phyloP scores from a whole-genome alignment of 75 land plant genomes.

The Selaginella tamariscina region DNA sequence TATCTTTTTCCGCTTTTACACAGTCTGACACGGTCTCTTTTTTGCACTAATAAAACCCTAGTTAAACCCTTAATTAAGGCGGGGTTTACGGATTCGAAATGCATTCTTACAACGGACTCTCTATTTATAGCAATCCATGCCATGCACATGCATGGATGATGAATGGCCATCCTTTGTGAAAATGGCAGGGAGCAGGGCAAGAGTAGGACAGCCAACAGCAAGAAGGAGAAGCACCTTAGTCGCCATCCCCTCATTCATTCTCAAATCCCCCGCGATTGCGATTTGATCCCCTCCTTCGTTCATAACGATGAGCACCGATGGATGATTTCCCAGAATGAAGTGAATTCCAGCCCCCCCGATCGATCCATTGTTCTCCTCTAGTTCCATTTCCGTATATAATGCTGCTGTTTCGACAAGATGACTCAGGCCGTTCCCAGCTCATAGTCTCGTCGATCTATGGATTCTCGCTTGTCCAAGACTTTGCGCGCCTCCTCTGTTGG shows the following conservation, averaged over 20 bases:
- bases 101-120: too few relatives aligned
- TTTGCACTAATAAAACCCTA: too few relatives aligned
- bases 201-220: background rate
- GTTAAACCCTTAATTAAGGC: too few relatives aligned
- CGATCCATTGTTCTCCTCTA: background rate
- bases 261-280: too few relatives aligned
- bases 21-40: too few relatives aligned
- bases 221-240: background rate
- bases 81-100: too few relatives aligned
- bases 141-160: background rate
- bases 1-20: background rate
- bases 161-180: background rate
- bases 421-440: background rate
- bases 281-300: too few relatives aligned
- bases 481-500: slow-evolving; percentile 3
- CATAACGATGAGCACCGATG: too few relatives aligned
- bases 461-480: background rate
- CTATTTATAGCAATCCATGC: background rate
- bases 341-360: background rate
- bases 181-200: too few relatives aligned
- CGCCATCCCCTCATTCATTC: background rate
- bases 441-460: background rate
- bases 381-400: background rate
- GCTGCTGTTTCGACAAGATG: background rate
- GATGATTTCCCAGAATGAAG: background rate